Evolutionary conservation across 2,329 filamentous ascomycete genomes (phyloP).

Genomic region (Fusarium nurragi): DNA sequence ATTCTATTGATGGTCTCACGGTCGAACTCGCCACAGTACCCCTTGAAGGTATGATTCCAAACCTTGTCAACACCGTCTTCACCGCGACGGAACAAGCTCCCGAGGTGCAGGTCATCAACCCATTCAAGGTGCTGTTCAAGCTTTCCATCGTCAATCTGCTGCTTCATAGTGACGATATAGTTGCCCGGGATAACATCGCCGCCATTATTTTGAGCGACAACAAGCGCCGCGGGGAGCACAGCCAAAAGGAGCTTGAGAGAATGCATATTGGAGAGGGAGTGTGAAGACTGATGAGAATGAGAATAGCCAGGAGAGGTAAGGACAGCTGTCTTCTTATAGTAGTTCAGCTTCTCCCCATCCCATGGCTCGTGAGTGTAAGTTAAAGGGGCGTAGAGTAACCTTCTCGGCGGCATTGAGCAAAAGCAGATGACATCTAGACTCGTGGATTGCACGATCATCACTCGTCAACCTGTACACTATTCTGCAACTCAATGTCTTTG

Average conservation of each 20-base stretch:
- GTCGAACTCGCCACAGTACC: slow-evolving; percentile 57
- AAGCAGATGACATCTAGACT: neutral
- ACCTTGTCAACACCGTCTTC: slow-evolving; percentile 47
- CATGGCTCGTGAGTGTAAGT: neutral
- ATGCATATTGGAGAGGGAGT: slow-evolving; percentile 27
- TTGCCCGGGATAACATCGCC: slow-evolving; percentile 49
- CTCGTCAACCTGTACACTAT: slow-evolving; percentile 8
- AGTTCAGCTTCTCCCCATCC: neutral
- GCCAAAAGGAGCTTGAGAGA: slow-evolving; percentile 31
- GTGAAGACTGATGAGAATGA: slow-evolving; percentile 1
- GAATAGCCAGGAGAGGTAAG: accelerated
- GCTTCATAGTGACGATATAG: slow-evolving; percentile 59
- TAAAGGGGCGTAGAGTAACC: neutral
- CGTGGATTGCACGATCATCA: neutral
- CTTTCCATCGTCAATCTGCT: slow-evolving; percentile 44
- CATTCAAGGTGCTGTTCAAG: slow-evolving; percentile 50
- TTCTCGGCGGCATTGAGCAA: neutral
- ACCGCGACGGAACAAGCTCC: slow-evolving; percentile 48
- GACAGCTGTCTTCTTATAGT: slow-evolving; percentile 8
- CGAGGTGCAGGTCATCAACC: slow-evolving; percentile 47
- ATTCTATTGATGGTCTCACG: slow-evolving; percentile 53
- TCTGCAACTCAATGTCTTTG: slow-evolving; percentile 31
- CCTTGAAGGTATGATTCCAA: slow-evolving; percentile 50
- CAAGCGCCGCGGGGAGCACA: slow-evolving; percentile 30
- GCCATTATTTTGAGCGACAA: slow-evolving; percentile 1